Percentiles rank a stretch among this genome's conserved stretches.
phyloP scores from a whole-genome alignment of 345 rosid genomes.

The Odontarrhena argentea region DNA sequence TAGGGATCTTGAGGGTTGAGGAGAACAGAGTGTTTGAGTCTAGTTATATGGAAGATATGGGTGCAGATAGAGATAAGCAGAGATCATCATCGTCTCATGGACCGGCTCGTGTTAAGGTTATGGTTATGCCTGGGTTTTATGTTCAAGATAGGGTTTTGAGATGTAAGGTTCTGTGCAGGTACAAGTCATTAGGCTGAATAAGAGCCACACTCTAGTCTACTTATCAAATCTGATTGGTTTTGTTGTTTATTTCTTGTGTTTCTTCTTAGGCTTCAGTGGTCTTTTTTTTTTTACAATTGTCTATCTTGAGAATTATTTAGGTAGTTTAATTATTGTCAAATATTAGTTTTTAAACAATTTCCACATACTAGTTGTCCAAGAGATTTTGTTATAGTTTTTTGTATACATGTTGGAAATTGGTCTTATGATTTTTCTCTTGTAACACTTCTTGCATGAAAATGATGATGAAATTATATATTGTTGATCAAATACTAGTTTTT shows the following conservation, averaged over 20 bases:
- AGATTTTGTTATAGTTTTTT: background rate
- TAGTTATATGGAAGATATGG: slow-evolving; percentile 86
- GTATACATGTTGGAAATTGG: background rate
- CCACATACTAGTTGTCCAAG: background rate
- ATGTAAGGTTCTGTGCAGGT: slow-evolving; percentile 91
- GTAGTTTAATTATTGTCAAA: background rate
- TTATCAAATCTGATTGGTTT: slow-evolving; percentile 6
- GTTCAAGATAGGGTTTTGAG: slow-evolving; percentile 75
- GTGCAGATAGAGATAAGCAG: slow-evolving; percentile 59
- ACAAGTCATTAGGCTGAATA: slow-evolving; percentile 51
- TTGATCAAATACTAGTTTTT: too few species aligned
- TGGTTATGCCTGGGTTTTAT: slow-evolving; percentile 96
- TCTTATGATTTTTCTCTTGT: too few species aligned
- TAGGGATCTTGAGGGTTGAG: slow-evolving; percentile 81
- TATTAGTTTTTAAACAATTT: background rate
- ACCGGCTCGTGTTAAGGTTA: slow-evolving; percentile 66
- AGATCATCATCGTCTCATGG: slow-evolving; percentile 40
- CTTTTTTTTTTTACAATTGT: background rate
- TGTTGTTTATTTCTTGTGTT: background rate
- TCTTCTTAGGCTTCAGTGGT: slow-evolving; percentile 23
- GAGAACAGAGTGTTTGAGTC: slow-evolving; percentile 71
- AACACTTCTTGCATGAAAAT: too few species aligned
- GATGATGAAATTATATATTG: too few species aligned
- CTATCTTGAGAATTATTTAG: slow-evolving; percentile 11
- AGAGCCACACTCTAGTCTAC: slow-evolving; percentile 7